These are phyloP conservation scores for Zoysia pacifica DNA, from an alignment of 176 grass and related monocot species.

Conservation along the genomic window DNA sequence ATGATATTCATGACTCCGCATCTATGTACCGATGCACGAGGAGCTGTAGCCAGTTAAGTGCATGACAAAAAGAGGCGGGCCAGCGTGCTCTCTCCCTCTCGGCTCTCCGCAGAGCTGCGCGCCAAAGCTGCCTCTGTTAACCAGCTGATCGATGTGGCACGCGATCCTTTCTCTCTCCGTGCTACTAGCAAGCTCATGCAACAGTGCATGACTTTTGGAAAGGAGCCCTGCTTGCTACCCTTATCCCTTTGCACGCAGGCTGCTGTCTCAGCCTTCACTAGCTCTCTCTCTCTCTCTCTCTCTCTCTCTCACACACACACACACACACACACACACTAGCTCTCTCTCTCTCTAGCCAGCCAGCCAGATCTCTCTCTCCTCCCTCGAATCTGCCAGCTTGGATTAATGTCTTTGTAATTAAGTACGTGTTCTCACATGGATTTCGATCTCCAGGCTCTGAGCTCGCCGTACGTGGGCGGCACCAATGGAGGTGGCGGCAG, in stretches of 20 bases:
- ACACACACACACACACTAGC: no score
- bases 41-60: conserved; percentile 26
- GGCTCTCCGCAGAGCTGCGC: neutral
- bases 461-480: conserved; percentile 75
- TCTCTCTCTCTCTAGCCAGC: neutral
- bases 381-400: neutral
- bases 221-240: neutral
- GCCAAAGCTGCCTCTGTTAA: conserved; percentile 59
- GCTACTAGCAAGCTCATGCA: conserved; percentile 3
- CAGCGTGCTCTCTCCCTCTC: conserved; percentile 17
- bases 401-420: neutral
- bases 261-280: neutral
- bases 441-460: conserved; percentile 69
- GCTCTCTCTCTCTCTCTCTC: neutral
- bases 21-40: neutral
- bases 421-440: neutral
- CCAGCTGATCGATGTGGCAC: conserved; percentile 48
- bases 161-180: conserved; percentile 44
- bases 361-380: neutral
- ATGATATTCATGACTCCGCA: neutral
- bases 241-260: neutral
- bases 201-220: conserved; percentile 35
- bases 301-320: neutral
- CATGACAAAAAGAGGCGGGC: conserved; percentile 48
- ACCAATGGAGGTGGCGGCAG: conserved; percentile 34